Evolutionary conservation across 2,329 filamentous ascomycete species (phyloP).

Genomic region (Nemania abortiva): DNA sequence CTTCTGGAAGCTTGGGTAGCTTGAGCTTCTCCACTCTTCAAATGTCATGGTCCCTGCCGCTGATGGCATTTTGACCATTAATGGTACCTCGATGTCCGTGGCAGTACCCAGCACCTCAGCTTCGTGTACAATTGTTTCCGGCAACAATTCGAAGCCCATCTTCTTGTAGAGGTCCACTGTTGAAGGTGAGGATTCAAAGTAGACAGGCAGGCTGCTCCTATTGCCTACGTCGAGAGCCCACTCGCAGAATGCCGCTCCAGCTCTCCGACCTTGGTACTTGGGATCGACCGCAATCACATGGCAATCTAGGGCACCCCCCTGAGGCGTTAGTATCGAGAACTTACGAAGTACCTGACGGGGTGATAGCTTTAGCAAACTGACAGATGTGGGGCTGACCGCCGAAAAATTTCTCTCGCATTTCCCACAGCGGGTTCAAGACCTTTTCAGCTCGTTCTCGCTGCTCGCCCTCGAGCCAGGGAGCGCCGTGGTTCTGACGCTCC

Average conservation of each 20-base stretch:
- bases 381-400: conserved; percentile 26
- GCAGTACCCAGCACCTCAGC: conserved; percentile 18
- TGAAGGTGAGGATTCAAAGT: conserved; percentile 26
- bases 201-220: conserved; percentile 14
- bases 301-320: conserved; percentile 9
- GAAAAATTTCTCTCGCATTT: conserved; percentile 22
- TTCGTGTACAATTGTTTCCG: conserved; percentile 17
- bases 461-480: conserved; percentile 25
- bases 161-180: conserved; percentile 25
- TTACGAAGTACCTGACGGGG: not conserved
- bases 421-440: conserved; percentile 24
- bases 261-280: conserved; percentile 22
- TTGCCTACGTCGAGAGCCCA: conserved; percentile 18
- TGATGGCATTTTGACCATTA: conserved; percentile 28
- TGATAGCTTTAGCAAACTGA: conserved; percentile 1
- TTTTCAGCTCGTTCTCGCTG: conserved; percentile 26
- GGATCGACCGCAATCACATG: conserved; percentile 28
- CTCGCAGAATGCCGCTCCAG: conserved; percentile 21
- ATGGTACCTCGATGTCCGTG: conserved; percentile 13
- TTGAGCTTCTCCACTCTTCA: conserved; percentile 16
- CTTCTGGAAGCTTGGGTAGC: conserved; percentile 12
- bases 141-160: conserved; percentile 21
- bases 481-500: conserved; percentile 22
- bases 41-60: conserved; percentile 17
- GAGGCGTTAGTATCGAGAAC: conserved; percentile 1